Evolutionary conservation across 2,329 filamentous ascomycete genomes (phyloP).

Genomic region (Escovopsis sp.): DNA sequence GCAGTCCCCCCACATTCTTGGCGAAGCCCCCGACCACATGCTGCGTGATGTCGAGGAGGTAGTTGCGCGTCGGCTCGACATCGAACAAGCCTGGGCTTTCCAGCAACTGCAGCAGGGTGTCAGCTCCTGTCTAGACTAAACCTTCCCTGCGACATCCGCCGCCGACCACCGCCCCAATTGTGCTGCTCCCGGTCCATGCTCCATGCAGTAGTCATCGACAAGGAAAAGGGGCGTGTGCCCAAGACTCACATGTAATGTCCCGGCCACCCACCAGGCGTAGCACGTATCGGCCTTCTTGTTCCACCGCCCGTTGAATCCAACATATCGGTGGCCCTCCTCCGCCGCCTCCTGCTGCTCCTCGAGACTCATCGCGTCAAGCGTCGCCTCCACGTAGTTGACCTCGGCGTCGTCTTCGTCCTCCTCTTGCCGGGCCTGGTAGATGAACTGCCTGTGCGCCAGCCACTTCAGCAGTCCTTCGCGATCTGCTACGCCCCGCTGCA

Average conservation of each 20-base stretch:
- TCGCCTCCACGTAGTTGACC: slow-evolving; percentile 20
- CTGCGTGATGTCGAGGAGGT: slow-evolving; percentile 73
- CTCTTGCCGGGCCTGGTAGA: slow-evolving; percentile 35
- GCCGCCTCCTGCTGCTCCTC: slow-evolving; percentile 12
- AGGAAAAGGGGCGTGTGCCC: slow-evolving; percentile 9
- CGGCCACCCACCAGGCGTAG: slow-evolving; percentile 85
- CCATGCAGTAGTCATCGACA: slow-evolving; percentile 18
- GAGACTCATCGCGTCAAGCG: slow-evolving; percentile 20
- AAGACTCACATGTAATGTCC: slow-evolving; percentile 34
- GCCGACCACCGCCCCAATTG: background rate
- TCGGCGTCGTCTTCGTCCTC: slow-evolving; percentile 29
- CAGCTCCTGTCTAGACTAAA: no score
- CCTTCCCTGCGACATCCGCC: background rate
- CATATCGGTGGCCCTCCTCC: slow-evolving; percentile 22
- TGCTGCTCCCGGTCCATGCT: no score
- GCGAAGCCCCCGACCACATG: slow-evolving; percentile 72
- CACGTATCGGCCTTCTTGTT: slow-evolving; percentile 93
- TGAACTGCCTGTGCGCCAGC: slow-evolving; percentile 49
- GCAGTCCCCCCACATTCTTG: slow-evolving; percentile 52
- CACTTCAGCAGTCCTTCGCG: slow-evolving; percentile 29
- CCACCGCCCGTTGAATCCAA: slow-evolving; percentile 77
- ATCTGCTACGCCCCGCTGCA: slow-evolving; percentile 21
- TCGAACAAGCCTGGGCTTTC: slow-evolving; percentile 43
- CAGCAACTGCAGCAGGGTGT: slow-evolving; percentile 41
- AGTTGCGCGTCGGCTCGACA: slow-evolving; percentile 47